These are phyloP conservation scores for Triangularia setosa DNA, from an alignment of 2,329 filamentous ascomycete species.

Conservation along the genomic window DNA sequence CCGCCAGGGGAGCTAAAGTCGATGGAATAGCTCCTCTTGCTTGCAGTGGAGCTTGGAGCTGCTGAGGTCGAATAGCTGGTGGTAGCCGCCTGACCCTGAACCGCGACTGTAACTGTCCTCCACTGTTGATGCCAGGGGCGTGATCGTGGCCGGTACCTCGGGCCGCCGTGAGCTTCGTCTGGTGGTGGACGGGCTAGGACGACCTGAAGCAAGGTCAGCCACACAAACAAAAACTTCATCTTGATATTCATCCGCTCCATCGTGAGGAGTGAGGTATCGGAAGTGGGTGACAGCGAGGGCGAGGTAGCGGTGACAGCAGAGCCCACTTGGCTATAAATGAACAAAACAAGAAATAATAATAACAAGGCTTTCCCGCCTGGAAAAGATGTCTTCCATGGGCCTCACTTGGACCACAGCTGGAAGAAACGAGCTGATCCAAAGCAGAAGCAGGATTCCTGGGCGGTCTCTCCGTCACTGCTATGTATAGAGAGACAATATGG, in stretches of 20 bases:
- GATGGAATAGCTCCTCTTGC: not conserved
- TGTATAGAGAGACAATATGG: not conserved
- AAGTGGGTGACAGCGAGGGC: not conserved
- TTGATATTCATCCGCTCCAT: not conserved
- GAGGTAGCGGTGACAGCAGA: not conserved
- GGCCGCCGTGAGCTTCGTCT: not conserved
- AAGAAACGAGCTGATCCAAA: not conserved
- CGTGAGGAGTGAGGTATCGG: not conserved
- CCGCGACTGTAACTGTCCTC: not conserved
- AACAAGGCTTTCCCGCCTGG: not conserved
- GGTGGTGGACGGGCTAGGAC: not conserved
- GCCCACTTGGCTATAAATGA: not conserved
- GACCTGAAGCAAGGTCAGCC: not conserved
- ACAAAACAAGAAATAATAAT: not conserved
- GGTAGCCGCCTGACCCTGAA: not conserved
- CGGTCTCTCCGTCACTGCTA: not conserved
- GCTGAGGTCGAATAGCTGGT: not conserved
- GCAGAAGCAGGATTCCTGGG: not conserved
- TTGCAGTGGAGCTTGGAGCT: not conserved
- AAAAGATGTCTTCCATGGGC: not conserved
- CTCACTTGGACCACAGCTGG: not conserved
- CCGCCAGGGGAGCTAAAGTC: not conserved
- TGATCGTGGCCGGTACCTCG: not conserved
- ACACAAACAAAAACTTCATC: not conserved
- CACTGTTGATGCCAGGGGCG: not conserved